These are phyloP conservation scores for Colletotrichum navitas DNA, from an alignment of 2,329 filamentous ascomycete species.

Conservation along the genomic window DNA sequence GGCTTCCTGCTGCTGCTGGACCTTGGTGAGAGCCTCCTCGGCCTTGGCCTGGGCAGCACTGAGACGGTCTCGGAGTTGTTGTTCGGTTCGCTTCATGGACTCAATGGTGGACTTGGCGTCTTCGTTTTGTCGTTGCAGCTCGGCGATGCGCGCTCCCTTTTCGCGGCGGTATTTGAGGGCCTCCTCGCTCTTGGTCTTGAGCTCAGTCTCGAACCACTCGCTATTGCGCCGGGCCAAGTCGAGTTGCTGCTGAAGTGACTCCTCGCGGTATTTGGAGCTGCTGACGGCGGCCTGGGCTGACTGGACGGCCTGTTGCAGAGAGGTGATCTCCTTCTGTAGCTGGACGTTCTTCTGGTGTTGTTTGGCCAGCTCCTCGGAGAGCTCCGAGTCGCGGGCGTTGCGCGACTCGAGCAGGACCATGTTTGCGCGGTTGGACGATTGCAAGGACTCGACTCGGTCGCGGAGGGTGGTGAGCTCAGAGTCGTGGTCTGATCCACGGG, in stretches of 20 bases:
- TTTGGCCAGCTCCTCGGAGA: conserved; percentile 87
- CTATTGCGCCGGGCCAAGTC: conserved; percentile 89
- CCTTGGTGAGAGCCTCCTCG: conserved; percentile 83
- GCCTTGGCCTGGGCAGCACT: conserved; percentile 88
- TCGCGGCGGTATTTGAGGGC: conserved; percentile 93
- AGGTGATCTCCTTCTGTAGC: conserved; percentile 83
- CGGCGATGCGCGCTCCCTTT: conserved; percentile 88
- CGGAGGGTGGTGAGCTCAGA: conserved; percentile 82
- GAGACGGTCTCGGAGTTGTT: conserved; percentile 82
- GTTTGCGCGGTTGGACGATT: conserved; percentile 92
- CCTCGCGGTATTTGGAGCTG: conserved; percentile 89
- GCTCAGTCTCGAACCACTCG: conserved; percentile 92
- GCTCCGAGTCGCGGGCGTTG: conserved; percentile 84
- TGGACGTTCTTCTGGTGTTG: conserved; percentile 91
- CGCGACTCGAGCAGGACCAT: conserved; percentile 91
- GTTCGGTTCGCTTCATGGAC: conserved; percentile 82
- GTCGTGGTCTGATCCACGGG: conserved; percentile 79
- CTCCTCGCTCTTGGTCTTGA: conserved; percentile 90
- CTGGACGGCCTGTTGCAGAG: conserved; percentile 87
- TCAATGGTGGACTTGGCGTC: conserved; percentile 84
- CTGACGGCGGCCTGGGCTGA: conserved; percentile 83
- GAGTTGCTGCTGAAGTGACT: conserved; percentile 89
- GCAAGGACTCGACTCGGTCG: conserved; percentile 86
- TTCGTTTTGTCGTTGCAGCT: conserved; percentile 89
- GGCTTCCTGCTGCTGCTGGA: conserved; percentile 88